Base-by-base conservation (phyloP, 768 basidiomycete species). In the Favolaschia claudopus region DNA sequence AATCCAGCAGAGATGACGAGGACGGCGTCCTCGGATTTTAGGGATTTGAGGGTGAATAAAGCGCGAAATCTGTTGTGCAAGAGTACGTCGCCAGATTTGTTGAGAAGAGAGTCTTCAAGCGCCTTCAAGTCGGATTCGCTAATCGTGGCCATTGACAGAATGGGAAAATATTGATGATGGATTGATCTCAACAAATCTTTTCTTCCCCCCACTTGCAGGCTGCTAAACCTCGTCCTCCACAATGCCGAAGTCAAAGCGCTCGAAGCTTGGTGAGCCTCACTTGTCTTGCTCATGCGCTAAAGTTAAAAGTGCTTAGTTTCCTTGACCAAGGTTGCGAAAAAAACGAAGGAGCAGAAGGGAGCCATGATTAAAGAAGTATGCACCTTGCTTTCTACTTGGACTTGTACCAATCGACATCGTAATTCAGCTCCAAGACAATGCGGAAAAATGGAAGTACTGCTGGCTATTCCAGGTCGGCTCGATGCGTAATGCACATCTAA, bases 401-500 rank as follows among this genome's bases (percentile, higher is more conserved):
- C 32, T 31, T 54, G 59, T 36, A 51, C 59, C 49, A 25, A 65
- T 25, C n/a, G 22, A 29, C 13, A 24, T 45, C 15, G 24, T 48
- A 13, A 39, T 19, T 53, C 68, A 95, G 93, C 79, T 99, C 51
- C 91, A 93, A 80, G 82, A 82, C 70, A 87, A 88, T 71, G 79
- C 88, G 20, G 94, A 96, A 65, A 92, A 93, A 78, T 98, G 93
- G 89, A 86, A 86, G 69, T 96, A 97, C 74, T 91, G 93, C 77
- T 99, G 95, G 93, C 72, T 98, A 34, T 97, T 99, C 71, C 88
- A 91, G 67, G 93, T 98, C 6, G 96, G 95, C 15, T 87, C 95
- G 65, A 96, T 98, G 95, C 83, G 97, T 59, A 99, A 96, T 77
- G 79, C 95, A 25, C 91, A 94, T 75, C 78, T 99, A 34, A 96